Conservation (phyloP, 345 rosid genomes). For the Cardamine occulta region DNA sequence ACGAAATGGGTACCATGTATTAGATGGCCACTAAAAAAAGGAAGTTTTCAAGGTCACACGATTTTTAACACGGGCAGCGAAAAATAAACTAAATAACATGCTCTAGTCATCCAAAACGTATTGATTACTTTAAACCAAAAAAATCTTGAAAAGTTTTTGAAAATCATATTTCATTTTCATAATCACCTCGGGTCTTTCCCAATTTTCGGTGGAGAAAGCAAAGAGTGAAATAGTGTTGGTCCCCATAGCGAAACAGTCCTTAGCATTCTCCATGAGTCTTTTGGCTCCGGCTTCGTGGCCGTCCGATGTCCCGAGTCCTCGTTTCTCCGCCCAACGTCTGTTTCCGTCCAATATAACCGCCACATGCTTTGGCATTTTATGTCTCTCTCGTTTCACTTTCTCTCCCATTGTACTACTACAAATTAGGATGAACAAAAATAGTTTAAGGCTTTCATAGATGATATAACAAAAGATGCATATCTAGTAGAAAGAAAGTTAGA, state of each 20-base stretch:
- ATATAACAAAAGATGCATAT: background rate
- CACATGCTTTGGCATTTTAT: slow-evolving; percentile 67
- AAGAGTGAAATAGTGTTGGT: slow-evolving; percentile 64
- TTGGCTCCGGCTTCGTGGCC: slow-evolving; percentile 71
- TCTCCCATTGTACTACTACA: slow-evolving; percentile 13
- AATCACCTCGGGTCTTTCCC: slow-evolving; percentile 69
- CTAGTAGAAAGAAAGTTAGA: background rate
- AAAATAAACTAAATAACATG: background rate
- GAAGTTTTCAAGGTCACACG: background rate
- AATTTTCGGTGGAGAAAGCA: slow-evolving; percentile 75
- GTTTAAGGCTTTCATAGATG: background rate
- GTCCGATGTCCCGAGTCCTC: slow-evolving; percentile 49
- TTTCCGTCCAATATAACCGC: slow-evolving; percentile 83
- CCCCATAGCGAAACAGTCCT: slow-evolving; percentile 59
- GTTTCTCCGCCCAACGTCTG: slow-evolving; percentile 67
- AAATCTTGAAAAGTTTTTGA: background rate
- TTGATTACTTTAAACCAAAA: background rate
- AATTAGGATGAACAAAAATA: background rate
- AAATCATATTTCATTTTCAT: background rate
- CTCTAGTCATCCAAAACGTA: background rate
- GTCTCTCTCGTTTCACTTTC: slow-evolving; percentile 40
- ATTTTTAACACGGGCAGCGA: background rate
- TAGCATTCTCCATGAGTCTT: slow-evolving; percentile 50
- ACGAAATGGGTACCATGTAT: background rate
- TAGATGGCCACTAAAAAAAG: background rate